phyloP scores from a whole-genome alignment of 164 flowering plant genomes.

The Macadamia integrifolia region DNA sequence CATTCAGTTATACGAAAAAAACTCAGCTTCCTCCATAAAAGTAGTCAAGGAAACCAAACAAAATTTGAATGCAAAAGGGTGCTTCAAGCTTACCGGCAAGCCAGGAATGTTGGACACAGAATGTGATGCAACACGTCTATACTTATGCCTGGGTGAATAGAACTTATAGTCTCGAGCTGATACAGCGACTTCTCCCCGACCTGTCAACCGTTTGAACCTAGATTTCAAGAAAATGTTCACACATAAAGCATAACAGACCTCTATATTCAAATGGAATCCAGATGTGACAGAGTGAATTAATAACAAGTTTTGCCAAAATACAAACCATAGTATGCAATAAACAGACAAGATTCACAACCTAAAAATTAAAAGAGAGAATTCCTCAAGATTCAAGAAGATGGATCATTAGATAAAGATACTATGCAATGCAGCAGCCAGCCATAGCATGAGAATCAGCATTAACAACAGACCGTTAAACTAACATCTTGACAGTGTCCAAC shows the following conservation, averaged over 20 bases:
- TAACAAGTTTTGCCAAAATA: no score
- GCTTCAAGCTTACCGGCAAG: constrained; percentile 54
- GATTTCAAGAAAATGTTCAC: constrained; percentile 15
- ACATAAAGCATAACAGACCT: not conserved
- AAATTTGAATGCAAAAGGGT: not conserved
- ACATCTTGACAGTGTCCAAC: no score
- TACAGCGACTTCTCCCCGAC: constrained; percentile 75
- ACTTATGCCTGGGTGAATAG: constrained; percentile 91
- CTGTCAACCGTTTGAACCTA: constrained; percentile 92
- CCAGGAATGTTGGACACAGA: constrained; percentile 49
- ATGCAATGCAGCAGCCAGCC: not conserved
- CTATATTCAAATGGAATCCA: constrained; percentile 4
- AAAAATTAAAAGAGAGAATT: no score
- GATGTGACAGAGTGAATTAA: not conserved
- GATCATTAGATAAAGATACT: not conserved
- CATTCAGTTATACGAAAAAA: constrained; percentile 3
- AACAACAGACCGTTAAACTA: no score
- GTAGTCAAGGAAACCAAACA: constrained; percentile 1
- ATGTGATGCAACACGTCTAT: constrained; percentile 61
- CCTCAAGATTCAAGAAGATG: not conserved
- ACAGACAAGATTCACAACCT: no score
- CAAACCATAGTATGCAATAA: no score
- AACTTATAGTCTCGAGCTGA: constrained; percentile 80
- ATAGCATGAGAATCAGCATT: no score
- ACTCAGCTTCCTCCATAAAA: constrained; percentile 3